Evolutionary conservation across 331 rosid genomes (phyloP).

Genomic region (Malus hybrid): DNA sequence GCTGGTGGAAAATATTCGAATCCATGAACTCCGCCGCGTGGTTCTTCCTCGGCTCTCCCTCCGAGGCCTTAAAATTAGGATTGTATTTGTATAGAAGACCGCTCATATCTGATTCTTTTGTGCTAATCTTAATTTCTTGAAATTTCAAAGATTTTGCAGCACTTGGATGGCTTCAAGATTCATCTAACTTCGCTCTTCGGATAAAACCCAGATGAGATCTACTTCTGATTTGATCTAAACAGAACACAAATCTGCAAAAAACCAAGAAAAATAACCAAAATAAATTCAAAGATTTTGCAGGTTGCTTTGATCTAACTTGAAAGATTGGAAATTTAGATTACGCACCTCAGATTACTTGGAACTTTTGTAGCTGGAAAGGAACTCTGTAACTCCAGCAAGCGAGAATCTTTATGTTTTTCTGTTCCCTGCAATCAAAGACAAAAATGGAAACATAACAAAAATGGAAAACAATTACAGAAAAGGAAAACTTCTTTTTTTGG

Average conservation of each 20-base stretch:
- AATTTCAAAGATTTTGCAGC: background rate
- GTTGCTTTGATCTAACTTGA: background rate
- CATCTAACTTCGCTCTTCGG: background rate
- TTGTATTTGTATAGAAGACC: too few relatives aligned
- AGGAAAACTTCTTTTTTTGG: background rate
- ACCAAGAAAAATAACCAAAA: background rate
- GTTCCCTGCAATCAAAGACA: conserved; percentile 6
- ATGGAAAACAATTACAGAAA: background rate
- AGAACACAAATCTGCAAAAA: conserved; percentile 10
- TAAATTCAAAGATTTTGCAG: background rate
- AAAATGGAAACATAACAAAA: background rate
- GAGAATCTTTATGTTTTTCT: background rate
- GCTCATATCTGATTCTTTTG: too few relatives aligned
- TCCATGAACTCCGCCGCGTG: too few relatives aligned
- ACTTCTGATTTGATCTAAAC: background rate
- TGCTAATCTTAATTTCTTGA: background rate
- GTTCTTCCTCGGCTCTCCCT: too few relatives aligned
- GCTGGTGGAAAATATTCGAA: conserved; percentile 8
- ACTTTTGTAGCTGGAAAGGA: background rate
- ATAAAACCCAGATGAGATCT: conserved; percentile 1
- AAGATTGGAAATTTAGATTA: background rate
- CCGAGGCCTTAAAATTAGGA: too few relatives aligned
- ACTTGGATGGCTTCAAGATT: background rate
- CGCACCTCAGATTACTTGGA: background rate
- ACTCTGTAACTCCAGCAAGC: background rate